Evolutionary conservation across 2,329 filamentous ascomycete species (phyloP).

Genomic region (Thelonectria olida): DNA sequence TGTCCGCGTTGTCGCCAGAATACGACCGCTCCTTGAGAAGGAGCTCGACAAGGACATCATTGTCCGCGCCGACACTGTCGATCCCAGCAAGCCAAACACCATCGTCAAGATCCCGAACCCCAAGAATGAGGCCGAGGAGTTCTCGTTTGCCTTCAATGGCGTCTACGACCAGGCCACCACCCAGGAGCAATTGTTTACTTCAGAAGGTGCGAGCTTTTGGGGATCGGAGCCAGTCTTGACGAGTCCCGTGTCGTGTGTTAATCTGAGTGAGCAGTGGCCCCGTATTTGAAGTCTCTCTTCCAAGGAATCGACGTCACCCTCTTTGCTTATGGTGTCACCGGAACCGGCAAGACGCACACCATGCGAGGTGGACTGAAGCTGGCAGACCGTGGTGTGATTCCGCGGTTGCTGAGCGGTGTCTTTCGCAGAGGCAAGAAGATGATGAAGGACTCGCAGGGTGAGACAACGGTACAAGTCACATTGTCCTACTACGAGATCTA

Average conservation of each 20-base stretch:
- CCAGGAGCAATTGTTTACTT: slow-evolving; percentile 88
- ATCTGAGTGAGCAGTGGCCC: slow-evolving; percentile 70
- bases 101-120: slow-evolving; percentile 92
- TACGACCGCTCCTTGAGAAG: slow-evolving; percentile 85
- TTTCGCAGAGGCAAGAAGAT: slow-evolving; percentile 89
- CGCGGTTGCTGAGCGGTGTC: slow-evolving; percentile 83
- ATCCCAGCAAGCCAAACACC: slow-evolving; percentile 68
- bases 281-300: slow-evolving; percentile 91
- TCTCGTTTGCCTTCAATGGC: slow-evolving; percentile 92
- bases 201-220: slow-evolving; percentile 72
- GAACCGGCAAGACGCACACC: slow-evolving; percentile 94
- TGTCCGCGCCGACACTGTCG: slow-evolving; percentile 72
- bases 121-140: slow-evolving; percentile 90
- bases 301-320: slow-evolving; percentile 88
- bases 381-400: slow-evolving; percentile 87
- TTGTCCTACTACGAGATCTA: slow-evolving; percentile 97
- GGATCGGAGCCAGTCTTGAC: neutral
- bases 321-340: slow-evolving; percentile 93
- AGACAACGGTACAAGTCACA: slow-evolving; percentile 76
- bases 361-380: slow-evolving; percentile 92
- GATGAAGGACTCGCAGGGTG: slow-evolving; percentile 77
- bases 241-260: slow-evolving; percentile 32
- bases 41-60: slow-evolving; percentile 91
- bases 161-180: slow-evolving; percentile 85
- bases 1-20: slow-evolving; percentile 88